These are phyloP conservation scores for Dendryphion nanum DNA, from an alignment of 2,329 filamentous ascomycete genomes.

Conservation along the genomic window DNA sequence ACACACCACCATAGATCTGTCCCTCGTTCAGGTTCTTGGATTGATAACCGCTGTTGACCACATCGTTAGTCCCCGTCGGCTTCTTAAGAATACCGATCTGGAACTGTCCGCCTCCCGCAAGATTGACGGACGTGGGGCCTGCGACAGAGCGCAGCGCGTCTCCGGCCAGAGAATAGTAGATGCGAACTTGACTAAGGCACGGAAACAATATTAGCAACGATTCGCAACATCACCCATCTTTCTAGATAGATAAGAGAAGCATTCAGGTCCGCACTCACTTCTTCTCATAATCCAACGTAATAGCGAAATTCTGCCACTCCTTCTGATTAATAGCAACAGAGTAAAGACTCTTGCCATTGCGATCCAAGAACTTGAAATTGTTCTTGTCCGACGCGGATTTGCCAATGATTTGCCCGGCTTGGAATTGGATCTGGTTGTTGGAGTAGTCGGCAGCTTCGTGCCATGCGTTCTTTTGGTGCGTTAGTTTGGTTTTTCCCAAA, in stretches of 20 bases:
- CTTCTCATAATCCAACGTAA: slow-evolving; percentile 57
- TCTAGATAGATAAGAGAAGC: no score
- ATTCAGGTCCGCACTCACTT: slow-evolving; percentile 44
- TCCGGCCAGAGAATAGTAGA: slow-evolving; percentile 56
- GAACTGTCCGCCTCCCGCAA: slow-evolving; percentile 59
- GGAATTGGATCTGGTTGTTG: slow-evolving; percentile 47
- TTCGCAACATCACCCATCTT: no score
- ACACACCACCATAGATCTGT: slow-evolving; percentile 40
- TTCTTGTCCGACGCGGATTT: slow-evolving; percentile 50
- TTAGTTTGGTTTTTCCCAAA: slow-evolving; percentile 52
- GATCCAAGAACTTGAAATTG: slow-evolving; percentile 41
- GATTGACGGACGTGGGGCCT: slow-evolving; percentile 48
- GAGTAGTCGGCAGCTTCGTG: slow-evolving; percentile 42
- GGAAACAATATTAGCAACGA: no score
- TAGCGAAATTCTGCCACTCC: slow-evolving; percentile 62
- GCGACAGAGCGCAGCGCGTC: slow-evolving; percentile 50
- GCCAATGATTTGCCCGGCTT: slow-evolving; percentile 54
- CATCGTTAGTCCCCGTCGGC: slow-evolving; percentile 46
- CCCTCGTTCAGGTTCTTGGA: slow-evolving; percentile 35
- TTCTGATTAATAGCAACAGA: slow-evolving; percentile 50
- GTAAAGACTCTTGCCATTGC: slow-evolving; percentile 45
- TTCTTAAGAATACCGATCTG: slow-evolving; percentile 65
- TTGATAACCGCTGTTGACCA: slow-evolving; percentile 40
- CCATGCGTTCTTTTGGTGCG: slow-evolving; percentile 46
- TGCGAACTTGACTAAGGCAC: slow-evolving; percentile 53